phyloP scores from a whole-genome alignment of 768 basidiomycete genomes.

The Chlorophyllum brunneum region DNA sequence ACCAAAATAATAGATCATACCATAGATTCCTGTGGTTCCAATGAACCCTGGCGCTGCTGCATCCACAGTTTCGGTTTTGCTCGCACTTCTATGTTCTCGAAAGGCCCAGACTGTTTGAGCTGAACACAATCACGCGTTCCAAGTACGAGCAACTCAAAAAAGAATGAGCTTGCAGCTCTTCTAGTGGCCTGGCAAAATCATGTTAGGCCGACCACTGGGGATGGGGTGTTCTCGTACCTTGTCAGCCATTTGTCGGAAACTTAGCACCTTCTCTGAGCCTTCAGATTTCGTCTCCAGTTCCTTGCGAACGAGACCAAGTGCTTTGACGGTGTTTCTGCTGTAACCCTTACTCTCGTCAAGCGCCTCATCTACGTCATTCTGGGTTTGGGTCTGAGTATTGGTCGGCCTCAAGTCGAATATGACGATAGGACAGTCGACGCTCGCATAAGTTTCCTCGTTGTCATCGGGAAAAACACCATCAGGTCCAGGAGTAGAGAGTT shows the following conservation, averaged over 20 bases:
- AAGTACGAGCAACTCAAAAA: constrained; percentile 95
- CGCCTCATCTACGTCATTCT: constrained; percentile 24
- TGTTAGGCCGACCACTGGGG: constrained; percentile 2
- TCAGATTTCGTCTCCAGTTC: constrained; percentile 57
- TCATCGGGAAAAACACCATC: constrained; percentile 51
- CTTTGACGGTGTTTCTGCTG: constrained; percentile 87
- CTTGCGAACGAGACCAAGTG: constrained; percentile 67
- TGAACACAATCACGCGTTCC: constrained; percentile 90
- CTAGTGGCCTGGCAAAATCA: constrained; percentile 63
- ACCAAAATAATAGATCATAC: not conserved
- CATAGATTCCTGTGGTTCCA: constrained; percentile 2
- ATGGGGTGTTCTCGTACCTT: constrained; percentile 47
- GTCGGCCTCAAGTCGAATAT: constrained; percentile 67
- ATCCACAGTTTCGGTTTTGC: constrained; percentile 88
- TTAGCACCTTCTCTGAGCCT: constrained; percentile 53
- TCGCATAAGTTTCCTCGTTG: constrained; percentile 63
- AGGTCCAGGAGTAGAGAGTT: constrained; percentile 62
- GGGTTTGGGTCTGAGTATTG: constrained; percentile 38
- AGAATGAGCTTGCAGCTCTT: constrained; percentile 92
- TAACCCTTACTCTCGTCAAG: constrained; percentile 54
- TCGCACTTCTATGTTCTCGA: constrained; percentile 81
- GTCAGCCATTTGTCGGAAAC: constrained; percentile 75
- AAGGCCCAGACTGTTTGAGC: constrained; percentile 67
- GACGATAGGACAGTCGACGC: constrained; percentile 74
- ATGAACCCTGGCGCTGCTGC: constrained; percentile 23